Evolutionary conservation across 2,329 filamentous ascomycete species (phyloP), one percentile per base, ranked within the genome.

Genomic region (Lachnum nothofagi): DNA sequence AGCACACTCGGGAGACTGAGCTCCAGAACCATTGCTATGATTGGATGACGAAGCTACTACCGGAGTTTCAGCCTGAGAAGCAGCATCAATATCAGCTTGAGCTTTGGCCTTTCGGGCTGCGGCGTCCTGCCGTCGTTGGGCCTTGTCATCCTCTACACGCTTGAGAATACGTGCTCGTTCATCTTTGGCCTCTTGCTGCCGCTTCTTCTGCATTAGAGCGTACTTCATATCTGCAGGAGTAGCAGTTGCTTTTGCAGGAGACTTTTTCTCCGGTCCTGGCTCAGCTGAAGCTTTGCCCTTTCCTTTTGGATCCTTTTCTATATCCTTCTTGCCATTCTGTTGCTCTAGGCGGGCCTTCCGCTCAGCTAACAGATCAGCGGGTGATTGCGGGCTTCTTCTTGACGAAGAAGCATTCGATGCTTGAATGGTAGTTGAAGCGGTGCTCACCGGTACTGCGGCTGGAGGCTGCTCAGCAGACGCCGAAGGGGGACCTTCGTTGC

Each of bases 61-160:
- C n/a, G 44, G n/a, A 29, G 34, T 33, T 51, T 56, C 17, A 48
- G 61, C 37, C 58, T 57, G n/a, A n/a, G n/a, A n/a, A n/a, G n/a
- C 57, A 64, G 49, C 19, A 58, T 50, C 38, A 63, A 22, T n/a
- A 48, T 42, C 33, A 25, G 49, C 51, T 12, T 52, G 42, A 19
- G 51, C 67, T 59, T 70, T 70, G 49, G 67, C 68, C 64, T 75
- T 75, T 29, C 74, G 69, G 50, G 72, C 70, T 19, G 76, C 75
- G 7, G 78, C 76, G 34, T 74, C 72, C 44, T 78, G 71, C 52
- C 77, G 80, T 12, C 88, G 78, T 52, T 83, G 84, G 9, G 75
- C 76, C 63, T 85, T 87, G 68, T 94, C 88, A 51, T 85, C 80
- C 61, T 89, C 84, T 54, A 94, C 90, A 33, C 82, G 80, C 56